phyloP scores from a whole-genome alignment of 495 filamentous ascomycete genomes.

The Lophiotrema nucula region DNA sequence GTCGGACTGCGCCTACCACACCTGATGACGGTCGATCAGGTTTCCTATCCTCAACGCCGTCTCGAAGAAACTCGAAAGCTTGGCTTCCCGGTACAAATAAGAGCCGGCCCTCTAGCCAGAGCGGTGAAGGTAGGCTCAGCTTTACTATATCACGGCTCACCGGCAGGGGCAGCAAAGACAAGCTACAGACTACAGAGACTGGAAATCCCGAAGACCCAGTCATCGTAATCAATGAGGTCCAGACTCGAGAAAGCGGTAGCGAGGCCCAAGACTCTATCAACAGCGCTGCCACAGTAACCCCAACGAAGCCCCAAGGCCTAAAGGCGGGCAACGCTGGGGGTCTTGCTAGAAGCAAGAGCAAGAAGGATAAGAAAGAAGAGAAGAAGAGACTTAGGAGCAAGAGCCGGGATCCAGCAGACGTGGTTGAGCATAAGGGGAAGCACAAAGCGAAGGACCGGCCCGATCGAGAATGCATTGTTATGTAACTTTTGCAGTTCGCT shows the following conservation, averaged over 20 bases:
- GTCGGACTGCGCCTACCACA: slow-evolving; percentile 43
- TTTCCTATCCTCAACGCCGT: slow-evolving; percentile 44
- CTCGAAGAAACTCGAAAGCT: slow-evolving; percentile 60
- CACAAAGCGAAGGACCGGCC: slow-evolving; percentile 41
- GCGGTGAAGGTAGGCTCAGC: slow-evolving; percentile 65
- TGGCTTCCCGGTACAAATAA: slow-evolving; percentile 52
- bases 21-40: slow-evolving; percentile 54
- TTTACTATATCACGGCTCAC: slow-evolving; percentile 65
- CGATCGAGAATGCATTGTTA: slow-evolving; percentile 70
- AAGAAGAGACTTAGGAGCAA: slow-evolving; percentile 48
- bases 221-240: slow-evolving; percentile 22
- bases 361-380: slow-evolving; percentile 44
- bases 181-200: slow-evolving; percentile 15
- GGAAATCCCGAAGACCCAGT: slow-evolving; percentile 7
- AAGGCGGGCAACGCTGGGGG: slow-evolving; percentile 43
- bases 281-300: not conserved
- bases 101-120: slow-evolving; percentile 66
- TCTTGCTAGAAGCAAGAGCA: slow-evolving; percentile 40
- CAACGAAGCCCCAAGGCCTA: slow-evolving; percentile 35
- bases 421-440: slow-evolving; percentile 46
- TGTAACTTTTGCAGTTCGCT: too few relatives aligned
- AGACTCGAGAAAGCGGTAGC: not conserved
- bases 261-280: not conserved
- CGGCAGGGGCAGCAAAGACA: slow-evolving; percentile 43
- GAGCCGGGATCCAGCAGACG: slow-evolving; percentile 37